Conservation (phyloP, 2,329 filamentous ascomycete genomes). For the Ophidiomyces ophidiicola region DNA sequence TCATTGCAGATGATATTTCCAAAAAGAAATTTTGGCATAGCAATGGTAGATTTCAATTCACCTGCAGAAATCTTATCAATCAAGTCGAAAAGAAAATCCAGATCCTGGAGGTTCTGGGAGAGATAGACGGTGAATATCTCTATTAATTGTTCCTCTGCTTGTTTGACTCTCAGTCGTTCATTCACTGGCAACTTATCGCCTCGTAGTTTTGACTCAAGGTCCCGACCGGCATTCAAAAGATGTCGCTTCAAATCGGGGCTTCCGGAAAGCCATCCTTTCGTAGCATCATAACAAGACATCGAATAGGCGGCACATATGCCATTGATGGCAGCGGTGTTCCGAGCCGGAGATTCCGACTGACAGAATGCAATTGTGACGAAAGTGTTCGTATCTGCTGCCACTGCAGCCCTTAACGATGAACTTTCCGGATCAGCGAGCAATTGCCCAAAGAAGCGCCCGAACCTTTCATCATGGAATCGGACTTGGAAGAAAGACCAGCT, state of each 20-base stretch:
- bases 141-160: constrained; percentile 81
- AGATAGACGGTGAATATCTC: constrained; percentile 71
- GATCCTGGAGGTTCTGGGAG: constrained; percentile 57
- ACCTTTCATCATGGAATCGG: constrained; percentile 70
- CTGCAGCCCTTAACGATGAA: constrained; percentile 58
- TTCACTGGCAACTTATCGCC: constrained; percentile 56
- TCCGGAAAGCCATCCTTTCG: constrained; percentile 53
- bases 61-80: constrained; percentile 74
- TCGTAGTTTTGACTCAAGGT: constrained; percentile 63
- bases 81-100: constrained; percentile 73
- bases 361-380: constrained; percentile 55
- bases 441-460: constrained; percentile 84
- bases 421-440: constrained; percentile 67
- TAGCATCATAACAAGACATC: constrained; percentile 54
- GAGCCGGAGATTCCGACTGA: constrained; percentile 52
- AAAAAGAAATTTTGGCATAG: constrained; percentile 73
- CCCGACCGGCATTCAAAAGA: constrained; percentile 55
- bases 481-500: constrained; percentile 69
- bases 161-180: constrained; percentile 73
- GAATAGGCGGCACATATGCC: constrained; percentile 75
- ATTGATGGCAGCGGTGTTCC: constrained; percentile 71
- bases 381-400: constrained; percentile 59
- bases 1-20: constrained; percentile 68
- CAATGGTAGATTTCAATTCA: constrained; percentile 64
- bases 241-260: constrained; percentile 47